Conservation (phyloP, 345 rosid genomes). For the Rhodomyrtus tomentosa region DNA sequence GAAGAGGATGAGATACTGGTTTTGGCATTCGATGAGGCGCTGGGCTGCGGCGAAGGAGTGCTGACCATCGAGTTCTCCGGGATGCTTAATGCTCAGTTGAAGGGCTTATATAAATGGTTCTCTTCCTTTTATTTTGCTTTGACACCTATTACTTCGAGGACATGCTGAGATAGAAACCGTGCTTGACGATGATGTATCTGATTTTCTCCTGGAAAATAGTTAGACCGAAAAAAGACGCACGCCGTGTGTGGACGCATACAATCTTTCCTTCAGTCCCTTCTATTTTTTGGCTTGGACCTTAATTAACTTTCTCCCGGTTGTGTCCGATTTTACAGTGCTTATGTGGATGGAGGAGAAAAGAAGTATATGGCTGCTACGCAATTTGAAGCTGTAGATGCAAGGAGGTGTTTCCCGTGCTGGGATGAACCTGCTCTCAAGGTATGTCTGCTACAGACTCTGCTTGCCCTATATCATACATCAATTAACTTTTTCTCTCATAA, state of each 20-base stretch:
- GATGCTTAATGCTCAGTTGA: conserved; percentile 23
- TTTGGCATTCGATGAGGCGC: conserved; percentile 17
- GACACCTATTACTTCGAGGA: not conserved
- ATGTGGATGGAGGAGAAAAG: conserved; percentile 16
- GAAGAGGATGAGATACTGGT: conserved; percentile 30
- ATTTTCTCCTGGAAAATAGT: not conserved
- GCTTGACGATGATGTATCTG: not conserved
- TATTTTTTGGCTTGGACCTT: not conserved
- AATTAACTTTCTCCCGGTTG: not conserved
- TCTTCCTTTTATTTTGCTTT: not conserved
- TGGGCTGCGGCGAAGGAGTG: conserved; percentile 19
- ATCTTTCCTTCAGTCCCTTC: not conserved
- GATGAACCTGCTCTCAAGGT: conserved; percentile 46
- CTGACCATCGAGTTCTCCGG: conserved; percentile 20
- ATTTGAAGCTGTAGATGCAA: conserved; percentile 31
- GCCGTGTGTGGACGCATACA: no score
- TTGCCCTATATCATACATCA: not conserved
- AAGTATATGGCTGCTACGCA: conserved; percentile 38
- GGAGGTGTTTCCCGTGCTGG: conserved; percentile 45
- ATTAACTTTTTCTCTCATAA: not conserved
- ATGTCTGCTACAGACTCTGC: not conserved
- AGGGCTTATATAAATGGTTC: conserved; percentile 33
- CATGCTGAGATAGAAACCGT: not conserved
- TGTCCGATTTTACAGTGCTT: conserved; percentile 12
- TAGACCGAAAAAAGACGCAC: not conserved